phyloP scores from a whole-genome alignment of 306 rosid species.

The Trichosanthes cucumerina region DNA sequence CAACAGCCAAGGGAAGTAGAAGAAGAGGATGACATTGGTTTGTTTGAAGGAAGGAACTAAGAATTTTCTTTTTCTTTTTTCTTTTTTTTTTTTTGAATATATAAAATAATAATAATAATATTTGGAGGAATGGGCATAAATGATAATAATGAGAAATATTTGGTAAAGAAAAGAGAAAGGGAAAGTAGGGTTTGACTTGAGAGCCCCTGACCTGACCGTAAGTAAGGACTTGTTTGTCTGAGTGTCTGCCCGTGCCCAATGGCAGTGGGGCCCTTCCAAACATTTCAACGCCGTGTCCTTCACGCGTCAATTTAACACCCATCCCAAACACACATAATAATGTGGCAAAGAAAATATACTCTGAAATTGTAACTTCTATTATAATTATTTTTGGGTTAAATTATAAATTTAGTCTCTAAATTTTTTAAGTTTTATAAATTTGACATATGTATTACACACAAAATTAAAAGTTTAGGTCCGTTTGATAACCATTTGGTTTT shows the following conservation, averaged over 20 bases:
- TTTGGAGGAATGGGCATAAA: not conserved
- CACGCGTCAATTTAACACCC: not conserved
- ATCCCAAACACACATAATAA: not conserved
- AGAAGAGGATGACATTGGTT: not conserved
- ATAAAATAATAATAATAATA: not conserved
- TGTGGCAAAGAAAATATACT: too few species aligned
- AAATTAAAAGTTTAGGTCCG: too few species aligned
- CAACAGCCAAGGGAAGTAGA: not conserved
- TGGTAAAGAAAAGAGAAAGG: not conserved
- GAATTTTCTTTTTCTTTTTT: not conserved
- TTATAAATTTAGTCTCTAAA: too few species aligned
- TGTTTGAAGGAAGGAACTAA: not conserved
- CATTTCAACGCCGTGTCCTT: not conserved
- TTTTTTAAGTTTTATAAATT: too few species aligned
- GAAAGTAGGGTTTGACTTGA: not conserved
- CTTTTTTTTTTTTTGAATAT: not conserved
- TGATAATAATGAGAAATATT: not conserved
- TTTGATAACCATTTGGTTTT: too few species aligned
- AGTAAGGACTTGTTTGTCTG: not conserved
- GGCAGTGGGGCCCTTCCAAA: not conserved
- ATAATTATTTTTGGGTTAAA: too few species aligned
- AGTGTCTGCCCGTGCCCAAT: not conserved
- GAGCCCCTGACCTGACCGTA: not conserved
- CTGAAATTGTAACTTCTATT: too few species aligned
- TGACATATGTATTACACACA: too few species aligned